Evolutionary conservation across 805 yeast genomes (phyloP).

Genomic region (Babjeviella inositovora): DNA sequence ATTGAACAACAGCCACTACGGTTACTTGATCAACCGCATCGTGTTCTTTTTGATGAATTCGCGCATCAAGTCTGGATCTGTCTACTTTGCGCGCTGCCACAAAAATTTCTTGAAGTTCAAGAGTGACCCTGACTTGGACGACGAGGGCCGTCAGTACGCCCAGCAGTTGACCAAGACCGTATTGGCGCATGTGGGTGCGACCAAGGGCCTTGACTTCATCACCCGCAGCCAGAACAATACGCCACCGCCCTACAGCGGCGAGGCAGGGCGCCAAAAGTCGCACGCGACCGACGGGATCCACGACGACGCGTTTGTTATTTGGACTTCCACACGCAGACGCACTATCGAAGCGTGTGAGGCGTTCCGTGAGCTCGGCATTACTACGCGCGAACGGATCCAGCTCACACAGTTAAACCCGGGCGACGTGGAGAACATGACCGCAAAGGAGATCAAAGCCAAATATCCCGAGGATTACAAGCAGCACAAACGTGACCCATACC

Average conservation of each 20-base stretch:
- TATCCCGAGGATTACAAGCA: slow-evolving; percentile 60
- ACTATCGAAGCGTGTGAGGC: slow-evolving; percentile 67
- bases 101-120: slow-evolving; percentile 40
- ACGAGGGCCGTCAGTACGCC: slow-evolving; percentile 58
- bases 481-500: slow-evolving; percentile 71
- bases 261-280: neutral
- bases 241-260: slow-evolving; percentile 17
- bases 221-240: slow-evolving; percentile 20
- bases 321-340: slow-evolving; percentile 87
- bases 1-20: slow-evolving; percentile 68
- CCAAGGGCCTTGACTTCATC: no score
- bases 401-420: slow-evolving; percentile 86
- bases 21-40: slow-evolving; percentile 80
- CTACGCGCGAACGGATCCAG: slow-evolving; percentile 64
- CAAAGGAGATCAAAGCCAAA: slow-evolving; percentile 35
- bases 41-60: slow-evolving; percentile 87
- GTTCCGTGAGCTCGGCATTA: slow-evolving; percentile 45
- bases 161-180: slow-evolving; percentile 45
- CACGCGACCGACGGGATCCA: slow-evolving; percentile 36
- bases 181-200: slow-evolving; percentile 10
- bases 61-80: slow-evolving; percentile 72
- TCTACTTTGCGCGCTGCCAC: slow-evolving; percentile 72
- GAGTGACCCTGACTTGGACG: slow-evolving; percentile 71
- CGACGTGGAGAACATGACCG: slow-evolving; percentile 53
- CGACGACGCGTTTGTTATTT: slow-evolving; percentile 59